Evolutionary conservation across 2,329 filamentous ascomycete genomes (phyloP).

Genomic region (Monilinia laxa): DNA sequence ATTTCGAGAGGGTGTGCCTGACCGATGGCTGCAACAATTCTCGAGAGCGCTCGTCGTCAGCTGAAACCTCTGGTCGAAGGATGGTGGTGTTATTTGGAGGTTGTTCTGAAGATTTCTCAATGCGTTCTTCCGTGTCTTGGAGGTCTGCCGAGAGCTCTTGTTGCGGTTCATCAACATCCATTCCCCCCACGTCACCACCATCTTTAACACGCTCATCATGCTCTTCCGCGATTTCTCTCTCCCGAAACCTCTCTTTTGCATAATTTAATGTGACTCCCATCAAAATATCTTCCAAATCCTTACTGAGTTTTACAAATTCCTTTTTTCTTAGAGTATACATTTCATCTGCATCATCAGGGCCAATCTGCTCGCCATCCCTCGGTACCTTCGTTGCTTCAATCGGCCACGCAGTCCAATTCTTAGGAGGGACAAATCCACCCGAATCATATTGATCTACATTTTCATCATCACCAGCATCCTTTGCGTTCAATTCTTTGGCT

Average conservation of each 20-base stretch:
- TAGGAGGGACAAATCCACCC: slow-evolving; percentile 51
- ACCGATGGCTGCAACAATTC: slow-evolving; percentile 65
- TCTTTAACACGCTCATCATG: slow-evolving; percentile 23
- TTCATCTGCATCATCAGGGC: slow-evolving; percentile 49
- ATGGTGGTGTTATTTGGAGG: slow-evolving; percentile 2
- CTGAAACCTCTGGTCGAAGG: slow-evolving; percentile 54
- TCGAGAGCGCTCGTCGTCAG: slow-evolving; percentile 69
- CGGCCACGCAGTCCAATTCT: slow-evolving; percentile 84
- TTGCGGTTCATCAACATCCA: not conserved
- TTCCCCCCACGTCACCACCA: slow-evolving; percentile 29
- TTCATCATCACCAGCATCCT: slow-evolving; percentile 31
- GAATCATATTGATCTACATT: slow-evolving; percentile 34
- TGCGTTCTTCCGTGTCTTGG: slow-evolving; percentile 22
- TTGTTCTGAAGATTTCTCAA: slow-evolving; percentile 18
- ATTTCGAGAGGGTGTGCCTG: slow-evolving; percentile 64
- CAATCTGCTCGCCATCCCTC: slow-evolving; percentile 51
- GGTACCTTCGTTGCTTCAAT: slow-evolving; percentile 63
- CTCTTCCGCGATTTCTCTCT: slow-evolving; percentile 36
- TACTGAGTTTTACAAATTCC: slow-evolving; percentile 52
- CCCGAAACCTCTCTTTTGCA: slow-evolving; percentile 64
- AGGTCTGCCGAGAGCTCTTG: slow-evolving; percentile 6
- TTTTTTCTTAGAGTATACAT: slow-evolving; percentile 51
- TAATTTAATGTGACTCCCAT: slow-evolving; percentile 62
- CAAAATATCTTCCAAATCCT: slow-evolving; percentile 67
- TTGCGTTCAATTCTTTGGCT: slow-evolving; percentile 26